Percentiles rank a stretch among this genome's conserved stretches.
These are phyloP conservation scores for Coemansia sp. DNA, from an alignment of 192 early-diverging fungal species.

Conservation along the genomic window DNA sequence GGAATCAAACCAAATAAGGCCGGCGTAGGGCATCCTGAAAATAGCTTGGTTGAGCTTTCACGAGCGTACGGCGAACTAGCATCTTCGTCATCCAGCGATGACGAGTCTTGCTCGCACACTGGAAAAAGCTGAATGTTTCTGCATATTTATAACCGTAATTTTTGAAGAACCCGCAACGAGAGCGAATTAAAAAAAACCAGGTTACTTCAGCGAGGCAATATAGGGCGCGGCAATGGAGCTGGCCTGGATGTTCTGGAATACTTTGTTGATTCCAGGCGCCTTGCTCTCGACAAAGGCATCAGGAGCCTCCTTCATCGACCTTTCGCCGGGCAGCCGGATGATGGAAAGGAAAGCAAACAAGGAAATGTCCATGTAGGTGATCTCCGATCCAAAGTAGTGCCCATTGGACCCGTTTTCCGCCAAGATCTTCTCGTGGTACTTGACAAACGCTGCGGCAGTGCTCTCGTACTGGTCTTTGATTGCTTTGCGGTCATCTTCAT, in stretches of 20 bases:
- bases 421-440: slow-evolving; percentile 46
- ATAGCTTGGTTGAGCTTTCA: background rate
- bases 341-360: background rate
- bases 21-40: too few species aligned
- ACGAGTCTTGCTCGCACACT: background rate
- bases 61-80: background rate
- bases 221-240: background rate
- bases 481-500: background rate
- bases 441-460: slow-evolving; percentile 13
- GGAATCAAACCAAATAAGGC: slow-evolving; percentile 8
- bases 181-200: background rate
- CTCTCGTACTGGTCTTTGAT: background rate
- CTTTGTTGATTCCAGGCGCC: background rate
- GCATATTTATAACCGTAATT: background rate
- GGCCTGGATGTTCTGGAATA: background rate
- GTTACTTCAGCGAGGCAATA: background rate
- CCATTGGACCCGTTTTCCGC: slow-evolving; percentile 56
- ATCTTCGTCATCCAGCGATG: slow-evolving; percentile 13
- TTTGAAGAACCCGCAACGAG: too few species aligned
- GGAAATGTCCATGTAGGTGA: slow-evolving; percentile 37
- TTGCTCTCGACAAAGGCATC: background rate
- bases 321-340: background rate
- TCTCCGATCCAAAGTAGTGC: slow-evolving; percentile 52
- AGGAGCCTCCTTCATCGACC: background rate
- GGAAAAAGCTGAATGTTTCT: background rate